Evolutionary conservation across 1,284 basidiomycete species (phyloP).

Genomic region (Porphyrellus sp.): DNA sequence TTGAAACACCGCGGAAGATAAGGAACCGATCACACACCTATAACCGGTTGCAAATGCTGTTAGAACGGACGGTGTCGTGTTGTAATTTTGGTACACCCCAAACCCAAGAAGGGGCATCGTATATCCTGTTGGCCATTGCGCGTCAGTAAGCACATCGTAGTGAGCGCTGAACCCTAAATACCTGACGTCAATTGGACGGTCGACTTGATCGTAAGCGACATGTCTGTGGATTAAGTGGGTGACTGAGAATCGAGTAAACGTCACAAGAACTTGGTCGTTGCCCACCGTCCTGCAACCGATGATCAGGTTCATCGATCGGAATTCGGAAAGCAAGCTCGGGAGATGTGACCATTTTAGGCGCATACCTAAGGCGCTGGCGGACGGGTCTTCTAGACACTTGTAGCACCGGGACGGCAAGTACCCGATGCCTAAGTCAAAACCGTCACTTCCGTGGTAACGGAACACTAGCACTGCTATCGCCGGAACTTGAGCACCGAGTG

Average conservation of each 20-base stretch:
- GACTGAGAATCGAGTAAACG: constrained; percentile 14
- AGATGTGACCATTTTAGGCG: background rate
- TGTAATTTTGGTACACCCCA: constrained; percentile 75
- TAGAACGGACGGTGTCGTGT: constrained; percentile 55
- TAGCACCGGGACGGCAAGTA: too few species aligned
- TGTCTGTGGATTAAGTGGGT: constrained; percentile 4
- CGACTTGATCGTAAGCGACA: constrained; percentile 34
- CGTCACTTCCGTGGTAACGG: constrained; percentile 9
- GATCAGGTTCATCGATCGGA: background rate
- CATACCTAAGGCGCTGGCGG: background rate
- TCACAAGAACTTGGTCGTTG: constrained; percentile 2
- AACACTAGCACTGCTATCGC: constrained; percentile 9
- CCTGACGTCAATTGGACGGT: constrained; percentile 40
- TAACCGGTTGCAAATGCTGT: constrained; percentile 76
- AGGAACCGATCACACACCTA: constrained; percentile 42
- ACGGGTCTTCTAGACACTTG: too few species aligned
- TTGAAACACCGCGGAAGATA: background rate
- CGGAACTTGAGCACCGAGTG: constrained; percentile 10
- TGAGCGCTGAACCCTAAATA: constrained; percentile 18
- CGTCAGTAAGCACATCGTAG: background rate
- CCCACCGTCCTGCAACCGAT: background rate
- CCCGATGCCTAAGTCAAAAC: too few species aligned
- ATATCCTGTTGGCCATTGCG: constrained; percentile 41
- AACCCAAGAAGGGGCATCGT: constrained; percentile 76
- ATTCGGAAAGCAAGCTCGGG: background rate